Evolutionary conservation across 805 yeast genomes (phyloP), one percentile per base, ranked within the genome.

Genomic region (Candida khao-thaluensis): DNA sequence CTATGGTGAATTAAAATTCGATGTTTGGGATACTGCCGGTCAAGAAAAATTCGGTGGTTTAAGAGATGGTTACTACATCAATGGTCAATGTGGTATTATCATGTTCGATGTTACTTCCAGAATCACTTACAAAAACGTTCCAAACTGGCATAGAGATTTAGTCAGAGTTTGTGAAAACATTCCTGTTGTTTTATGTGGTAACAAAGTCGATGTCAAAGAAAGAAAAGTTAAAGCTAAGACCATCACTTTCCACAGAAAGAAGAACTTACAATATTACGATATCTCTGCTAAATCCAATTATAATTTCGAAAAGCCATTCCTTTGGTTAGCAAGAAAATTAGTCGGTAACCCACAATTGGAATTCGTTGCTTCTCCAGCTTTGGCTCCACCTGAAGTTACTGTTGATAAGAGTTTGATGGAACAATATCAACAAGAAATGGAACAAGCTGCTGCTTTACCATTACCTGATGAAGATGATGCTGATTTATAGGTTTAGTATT

Each of bases 21-120:
- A 93, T 67, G 97, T 93, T 60, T 93, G 99, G 99, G 99, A 93
- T 72, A 93, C 99, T 41, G 99, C 99, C 43, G 99, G 99, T 51
- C 99, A 93, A 78, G 99, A 93, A 76, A 93, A 93, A 76, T 93
- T 93, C 57, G 99, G 99, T 72, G 99, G 99, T 59, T 79, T 93
- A 64, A 90, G 99, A 79, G 99, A 93, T 64, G 99, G 99, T 66
- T 93, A 93, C 78, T 93, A 93, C 76, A 93, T 93, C 70, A 91
- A 93, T 69, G 99, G 99, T 64, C 96, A 93, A 76, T 93, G 99
- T 80, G 99, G 98, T 76, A 93, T 93, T 76, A 93, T 93, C 71
- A 93, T 93, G 99, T 93, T 93, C 67, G 99, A 93, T 72, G 99
- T 93, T 50, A 93, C 99, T 49, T 89, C 98, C 38, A 90, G 99